Base-by-base conservation (phyloP, 768 basidiomycete genomes). In the Tylopilus sp. region DNA sequence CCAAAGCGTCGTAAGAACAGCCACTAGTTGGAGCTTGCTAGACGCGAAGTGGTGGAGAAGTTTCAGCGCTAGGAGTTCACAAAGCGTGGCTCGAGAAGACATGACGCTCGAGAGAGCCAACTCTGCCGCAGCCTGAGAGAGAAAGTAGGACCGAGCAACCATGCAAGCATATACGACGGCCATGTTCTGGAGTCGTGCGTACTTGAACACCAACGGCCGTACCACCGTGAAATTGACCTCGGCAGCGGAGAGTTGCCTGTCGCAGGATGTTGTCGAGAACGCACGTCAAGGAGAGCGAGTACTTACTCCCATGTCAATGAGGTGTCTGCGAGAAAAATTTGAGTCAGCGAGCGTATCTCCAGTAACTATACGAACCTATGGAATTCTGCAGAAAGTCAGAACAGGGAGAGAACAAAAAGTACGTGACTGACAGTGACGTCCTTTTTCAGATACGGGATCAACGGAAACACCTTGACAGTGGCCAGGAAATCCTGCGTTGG, bases 41-140 rank as follows among this genome's bases (percentile, higher is more conserved):
- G 79, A 79, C 1, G 89, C 85, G 63, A 89, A 94, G 29, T 78
- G 78, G 21, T 79, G 82, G 12, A 94, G 76, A 22, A 95, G 80
- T 63, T 97, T 97, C 75, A 92, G 84, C 10, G 95, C 92, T 19
- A 97, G 70, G 16, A 97, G 81, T 66, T 97, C 92, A 70, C 92
- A 95, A 11, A 95, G 77, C 28, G 78, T 84, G 5, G 92, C 94
- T 36, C 87, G 76, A 11, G 83, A 73, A 48, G 75, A 69, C 75
- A 89, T 86, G 50, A 97, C 77, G 16, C 79, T 82, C 10, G 90
- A 80, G 71, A 86, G 86, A 14, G 90, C 89, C 42, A 97, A 76
- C 60, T 94, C 85, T 3, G 77, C 75, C 24, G 82, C 82, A 4
- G 84, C 79, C 44, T 84, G 78, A 11, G 81, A 75, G 17, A 91